Base-by-base conservation (phyloP, 1,284 basidiomycete species). In the Neonothopanus nambi region DNA sequence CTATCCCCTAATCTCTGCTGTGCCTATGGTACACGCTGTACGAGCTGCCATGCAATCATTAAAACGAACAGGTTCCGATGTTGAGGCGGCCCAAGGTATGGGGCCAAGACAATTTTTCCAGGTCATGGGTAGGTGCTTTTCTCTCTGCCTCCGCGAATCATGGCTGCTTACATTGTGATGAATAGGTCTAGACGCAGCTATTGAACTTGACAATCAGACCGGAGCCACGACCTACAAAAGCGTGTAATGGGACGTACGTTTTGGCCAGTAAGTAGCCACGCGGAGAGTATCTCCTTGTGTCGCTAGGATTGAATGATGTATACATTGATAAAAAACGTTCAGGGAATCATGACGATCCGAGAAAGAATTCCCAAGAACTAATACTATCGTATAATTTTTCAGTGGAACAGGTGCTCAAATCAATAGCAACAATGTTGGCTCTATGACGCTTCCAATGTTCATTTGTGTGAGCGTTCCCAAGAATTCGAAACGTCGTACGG, bases 51-150 rank as follows among this genome's bases (percentile, higher is more conserved):
- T 73, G 55, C 59, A 67, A n/a, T 68, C 69, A 2, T 57, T 74
- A 37, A 74, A 68, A 57, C 61, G 65, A 30, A 70, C 68, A 7
- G 72, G 73, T 8, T 70, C 71, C 7, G 72, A 73, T 57, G 65
- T 68, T 30, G 41, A 58, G 17, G 61, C 62, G 18, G 68, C 65
- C 2, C 60, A 63, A 44, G 68, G 66, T 9, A 71, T 73, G 69
- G 67, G 68, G 37, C 70, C 70, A 39, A 70, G 65, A 30, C 58
- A 63, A 41, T 70, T 73, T 54, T 73, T 72, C 53, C 63, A 73
- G 50, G 63, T 70, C 12, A 67, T 71, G 64, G 70, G 69, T 66
- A 44, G 57, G 61, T 52, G 40, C n/a, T 11, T 15, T 3, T 36
- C 3, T 7, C 21, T 11, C 33, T n/a, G n/a, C 5, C 18, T 28